Base-by-base conservation (phyloP, 2,329 filamentous ascomycete species). In the Lachnellula hyalina region DNA sequence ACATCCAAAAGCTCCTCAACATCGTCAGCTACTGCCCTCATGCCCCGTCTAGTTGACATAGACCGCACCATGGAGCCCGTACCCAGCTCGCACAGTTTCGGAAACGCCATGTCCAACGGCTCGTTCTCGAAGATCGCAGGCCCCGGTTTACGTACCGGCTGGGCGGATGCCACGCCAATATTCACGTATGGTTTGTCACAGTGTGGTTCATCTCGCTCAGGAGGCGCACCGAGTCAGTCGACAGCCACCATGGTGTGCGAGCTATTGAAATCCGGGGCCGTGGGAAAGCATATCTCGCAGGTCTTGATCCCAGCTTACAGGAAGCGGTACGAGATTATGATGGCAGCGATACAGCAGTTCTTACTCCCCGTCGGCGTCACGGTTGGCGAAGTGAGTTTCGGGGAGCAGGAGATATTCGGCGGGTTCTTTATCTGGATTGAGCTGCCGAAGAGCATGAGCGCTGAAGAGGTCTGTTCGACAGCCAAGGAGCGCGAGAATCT, bases 51-150 rank as follows among this genome's bases (percentile, higher is more conserved):
- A 1, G 83, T 89, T 17, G 91, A 96, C 67, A 75, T 96, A 53
- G 91, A 96, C 70, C 75, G 82, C 7, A 77, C 80, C 19, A 74
- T 92, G 8, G 83, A 85, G 21, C 82, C 80, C 1, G 78, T 79
- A 38, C 81, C 70, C 63, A 73, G 65, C 2, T 71, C 72, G 36
- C 71, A 74, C 3, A 77, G 83, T 44, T 96, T 93, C 68, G 91
- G 93, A 11, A 86, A 97, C 69, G 81, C 84, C 9, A 76, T 92
- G 36, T 92, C 87, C 65, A 97, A 97, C 68, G 91, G 89, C 21
- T 90, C 86, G 6, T 97, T 97, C 71, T 90, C 85, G 68, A 99
- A 99, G 71, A 84, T 97, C 38, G 80, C 84, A 28, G 90, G 84
- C 0, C 91, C 93, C 0, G 94, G 93, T 0, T 72, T 88, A 49